Base-by-base conservation (phyloP, 2,329 filamentous ascomycete genomes). In the Albophoma yamanashiensis region DNA sequence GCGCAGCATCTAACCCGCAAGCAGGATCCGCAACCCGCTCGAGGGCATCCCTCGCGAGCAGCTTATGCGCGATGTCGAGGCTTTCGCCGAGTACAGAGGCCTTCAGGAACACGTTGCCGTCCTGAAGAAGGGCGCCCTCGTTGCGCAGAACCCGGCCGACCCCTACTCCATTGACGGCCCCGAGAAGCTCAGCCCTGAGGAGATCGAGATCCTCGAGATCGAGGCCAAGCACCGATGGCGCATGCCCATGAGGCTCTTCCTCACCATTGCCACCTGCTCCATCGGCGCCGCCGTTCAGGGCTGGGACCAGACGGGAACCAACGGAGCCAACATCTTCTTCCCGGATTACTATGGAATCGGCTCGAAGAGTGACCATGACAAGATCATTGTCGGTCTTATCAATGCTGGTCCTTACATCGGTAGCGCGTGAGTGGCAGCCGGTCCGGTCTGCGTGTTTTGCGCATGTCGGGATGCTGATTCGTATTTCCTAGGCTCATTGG, bases 221-320 rank as follows among this genome's bases (percentile, higher is more conserved):
- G 87, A 90, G 69, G 73, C 79, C 52, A 76, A 80, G 6, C 86
- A 90, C 77, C 85, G 84, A 66, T 90, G 87, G 84, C 78, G 79
- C 60, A 81, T 87, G 62, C 85, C 87, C 0, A 73, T 67, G 65
- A 80, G 80, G 64, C 76, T 90, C 7, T 87, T 85, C 75, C 79
- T 86, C 62, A 88, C 87, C 40, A 88, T 90, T 62, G 75, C 81
- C 3, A 81, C 84, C 17, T 88, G 85, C 70, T 88, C 86, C 53
- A 82, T 89, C 57, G 86, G 84, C 59, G 86, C 87, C 36, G 85
- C 85, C 15, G 84, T 88, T 31, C 83, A 86, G 65, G 84, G 85
- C 17, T 88, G 85, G 85, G 85, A 88, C 66, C 72, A 87, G 71
- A 87, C 84, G 15, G 84, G 82, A 57, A 75, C 76, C 61, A 86